Percentiles rank a stretch among this genome's conserved stretches.
Evolutionary conservation across 805 yeast species (phyloP).

Genomic region (Wickerhamomyces canadensis): DNA sequence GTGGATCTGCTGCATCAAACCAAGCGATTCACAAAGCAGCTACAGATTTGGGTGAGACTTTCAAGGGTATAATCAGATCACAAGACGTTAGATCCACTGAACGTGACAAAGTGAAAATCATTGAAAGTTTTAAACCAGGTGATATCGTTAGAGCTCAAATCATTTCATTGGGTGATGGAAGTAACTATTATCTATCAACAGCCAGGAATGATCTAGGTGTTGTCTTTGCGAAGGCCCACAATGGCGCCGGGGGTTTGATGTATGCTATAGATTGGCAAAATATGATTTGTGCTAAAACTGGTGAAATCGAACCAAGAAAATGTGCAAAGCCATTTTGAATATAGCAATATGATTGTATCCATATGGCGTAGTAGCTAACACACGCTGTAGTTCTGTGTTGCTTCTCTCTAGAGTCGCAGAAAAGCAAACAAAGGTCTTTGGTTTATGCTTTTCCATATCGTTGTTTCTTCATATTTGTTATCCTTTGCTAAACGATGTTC

Average conservation of each 20-base stretch:
- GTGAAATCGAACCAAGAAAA: slow-evolving; percentile 72
- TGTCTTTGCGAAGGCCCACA: slow-evolving; percentile 68
- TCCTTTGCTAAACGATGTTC: too few species aligned
- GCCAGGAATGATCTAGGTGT: slow-evolving; percentile 93
- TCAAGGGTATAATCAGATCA: slow-evolving; percentile 77
- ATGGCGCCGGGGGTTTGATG: slow-evolving; percentile 71
- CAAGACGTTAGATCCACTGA: slow-evolving; percentile 92
- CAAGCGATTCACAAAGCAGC: slow-evolving; percentile 42
- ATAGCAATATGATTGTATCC: too few species aligned
- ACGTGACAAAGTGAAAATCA: slow-evolving; percentile 76
- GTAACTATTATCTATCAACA: slow-evolving; percentile 82
- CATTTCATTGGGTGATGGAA: slow-evolving; percentile 86
- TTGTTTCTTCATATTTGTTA: too few species aligned
- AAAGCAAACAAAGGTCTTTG: too few species aligned
- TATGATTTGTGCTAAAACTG: slow-evolving; percentile 76
- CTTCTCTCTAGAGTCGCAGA: too few species aligned
- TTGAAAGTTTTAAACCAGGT: slow-evolving; percentile 82
- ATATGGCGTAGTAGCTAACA: too few species aligned
- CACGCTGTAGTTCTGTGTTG: too few species aligned
- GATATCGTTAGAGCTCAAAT: slow-evolving; percentile 85
- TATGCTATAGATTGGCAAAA: slow-evolving; percentile 94
- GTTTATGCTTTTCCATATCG: too few species aligned
- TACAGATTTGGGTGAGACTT: slow-evolving; percentile 78
- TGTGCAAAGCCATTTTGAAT: slow-evolving; percentile 79
- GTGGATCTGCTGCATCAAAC: slow-evolving; percentile 49